A percentile compares a stretch with the other conserved stretches of the same genome.
These are phyloP conservation scores for Zalaria obscura DNA, from an alignment of 2,329 filamentous ascomycete genomes.

Conservation along the genomic window DNA sequence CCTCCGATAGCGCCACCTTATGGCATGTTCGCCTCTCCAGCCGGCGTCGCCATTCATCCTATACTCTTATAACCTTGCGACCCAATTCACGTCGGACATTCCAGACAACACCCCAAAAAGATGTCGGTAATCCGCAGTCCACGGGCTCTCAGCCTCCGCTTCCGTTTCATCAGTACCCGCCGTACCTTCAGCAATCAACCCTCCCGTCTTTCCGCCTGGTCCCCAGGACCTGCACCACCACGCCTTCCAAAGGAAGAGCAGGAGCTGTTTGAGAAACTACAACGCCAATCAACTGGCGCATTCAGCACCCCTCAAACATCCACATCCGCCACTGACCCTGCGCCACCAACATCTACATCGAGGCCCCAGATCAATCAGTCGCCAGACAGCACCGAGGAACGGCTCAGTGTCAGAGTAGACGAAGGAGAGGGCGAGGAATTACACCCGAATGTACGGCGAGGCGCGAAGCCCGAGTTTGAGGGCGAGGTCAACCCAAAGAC, in stretches of 20 bases:
- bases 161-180: slow-evolving; percentile 8
- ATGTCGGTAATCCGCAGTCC: slow-evolving; percentile 5
- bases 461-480: slow-evolving; percentile 80
- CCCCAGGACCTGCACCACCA: slow-evolving; percentile 54
- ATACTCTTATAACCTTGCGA: too few relatives aligned
- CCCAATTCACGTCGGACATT: too few relatives aligned
- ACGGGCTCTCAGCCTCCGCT: slow-evolving; percentile 3
- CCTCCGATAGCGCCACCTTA: too few relatives aligned
- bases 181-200: slow-evolving; percentile 23
- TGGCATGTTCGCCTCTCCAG: too few relatives aligned
- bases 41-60: too few relatives aligned
- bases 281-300: slow-evolving; percentile 60
- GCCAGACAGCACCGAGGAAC: slow-evolving; percentile 9
- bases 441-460: slow-evolving; percentile 58
- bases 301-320: slow-evolving; percentile 51
- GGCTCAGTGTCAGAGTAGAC: slow-evolving; percentile 27
- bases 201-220: slow-evolving; percentile 25
- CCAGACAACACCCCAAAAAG: neutral
- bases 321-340: slow-evolving; percentile 21
- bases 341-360: slow-evolving; percentile 10
- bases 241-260: slow-evolving; percentile 80
- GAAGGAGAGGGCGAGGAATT: slow-evolving; percentile 49
- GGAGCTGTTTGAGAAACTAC: slow-evolving; percentile 78
- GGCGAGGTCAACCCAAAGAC: slow-evolving; percentile 87
- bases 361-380: slow-evolving; percentile 20